Evolutionary conservation across 305 asterid species (phyloP).

Genomic region (Euphrasia arctica): DNA sequence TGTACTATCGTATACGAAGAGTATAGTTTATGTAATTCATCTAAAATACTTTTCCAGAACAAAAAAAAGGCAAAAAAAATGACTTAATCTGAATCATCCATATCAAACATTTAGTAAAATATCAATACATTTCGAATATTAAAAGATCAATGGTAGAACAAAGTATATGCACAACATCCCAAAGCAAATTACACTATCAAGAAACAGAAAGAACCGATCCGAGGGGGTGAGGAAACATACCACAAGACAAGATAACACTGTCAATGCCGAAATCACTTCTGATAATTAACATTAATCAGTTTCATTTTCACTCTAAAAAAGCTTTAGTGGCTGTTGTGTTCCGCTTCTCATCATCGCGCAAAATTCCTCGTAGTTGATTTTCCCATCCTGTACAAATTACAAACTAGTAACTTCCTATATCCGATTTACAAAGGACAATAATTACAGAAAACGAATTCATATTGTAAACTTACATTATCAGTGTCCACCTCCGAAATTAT

Average conservation of each 20-base stretch:
- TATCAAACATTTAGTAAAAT: too few relatives aligned
- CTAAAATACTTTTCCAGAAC: too few relatives aligned
- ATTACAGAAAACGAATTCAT: not conserved
- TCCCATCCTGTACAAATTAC: constrained; percentile 39
- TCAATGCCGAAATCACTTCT: not conserved
- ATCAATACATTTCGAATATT: too few relatives aligned
- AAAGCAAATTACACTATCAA: not conserved
- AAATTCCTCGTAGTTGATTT: constrained; percentile 55
- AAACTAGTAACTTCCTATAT: constrained; percentile 8
- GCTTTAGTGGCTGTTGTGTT: constrained; percentile 40
- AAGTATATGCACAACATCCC: not conserved
- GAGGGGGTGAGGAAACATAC: not conserved
- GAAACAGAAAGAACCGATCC: not conserved
- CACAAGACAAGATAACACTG: too few relatives aligned
- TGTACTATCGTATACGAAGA: too few relatives aligned
- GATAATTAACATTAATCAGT: too few relatives aligned
- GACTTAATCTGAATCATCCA: not conserved
- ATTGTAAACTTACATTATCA: constrained; percentile 43
- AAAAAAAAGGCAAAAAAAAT: too few relatives aligned
- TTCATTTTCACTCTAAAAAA: constrained; percentile 30
- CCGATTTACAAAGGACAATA: not conserved
- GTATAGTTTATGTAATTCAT: too few relatives aligned
- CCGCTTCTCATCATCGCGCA: constrained; percentile 68
- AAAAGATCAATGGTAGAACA: not conserved
- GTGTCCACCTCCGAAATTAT: constrained; percentile 59